Evolutionary conservation across 345 rosid species (phyloP).

Genomic region (Ricinus communis): DNA sequence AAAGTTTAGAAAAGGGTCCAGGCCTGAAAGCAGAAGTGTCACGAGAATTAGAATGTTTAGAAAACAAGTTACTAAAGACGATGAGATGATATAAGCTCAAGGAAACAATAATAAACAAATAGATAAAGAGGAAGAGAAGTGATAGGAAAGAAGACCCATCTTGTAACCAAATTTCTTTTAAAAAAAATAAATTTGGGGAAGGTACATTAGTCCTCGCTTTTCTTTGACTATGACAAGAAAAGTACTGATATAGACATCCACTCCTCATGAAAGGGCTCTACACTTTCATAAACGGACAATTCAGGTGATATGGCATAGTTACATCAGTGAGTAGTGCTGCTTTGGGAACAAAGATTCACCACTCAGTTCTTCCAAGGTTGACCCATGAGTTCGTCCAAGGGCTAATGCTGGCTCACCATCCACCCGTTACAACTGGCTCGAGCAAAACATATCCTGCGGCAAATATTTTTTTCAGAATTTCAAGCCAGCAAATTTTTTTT

Average conservation of each 20-base stretch:
- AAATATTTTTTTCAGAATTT: no score
- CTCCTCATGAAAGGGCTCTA: constrained; percentile 35
- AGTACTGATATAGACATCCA: constrained; percentile 41
- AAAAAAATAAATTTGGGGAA: no score
- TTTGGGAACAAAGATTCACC: constrained; percentile 36
- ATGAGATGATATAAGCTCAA: constrained; percentile 17
- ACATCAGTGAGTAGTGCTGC: constrained; percentile 26
- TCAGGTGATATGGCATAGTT: constrained; percentile 24
- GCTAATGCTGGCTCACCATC: no score
- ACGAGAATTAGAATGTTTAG: constrained; percentile 32
- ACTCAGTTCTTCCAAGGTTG: constrained; percentile 35
- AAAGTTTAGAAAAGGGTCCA: constrained; percentile 33
- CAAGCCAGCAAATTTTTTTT: no score
- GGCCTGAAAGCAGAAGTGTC: constrained; percentile 20
- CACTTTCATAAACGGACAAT: constrained; percentile 30
- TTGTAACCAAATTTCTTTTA: no score
- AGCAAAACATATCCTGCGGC: no score
- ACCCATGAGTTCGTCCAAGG: constrained; percentile 22
- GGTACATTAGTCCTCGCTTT: constrained; percentile 36
- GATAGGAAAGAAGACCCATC: constrained; percentile 16
- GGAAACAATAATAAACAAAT: neutral
- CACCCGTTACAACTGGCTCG: constrained; percentile 12
- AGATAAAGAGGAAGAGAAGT: constrained; percentile 6
- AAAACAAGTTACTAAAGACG: constrained; percentile 26
- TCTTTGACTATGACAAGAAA: constrained; percentile 36